Percentiles rank a stretch among this genome's conserved stretches.
These are phyloP conservation scores for Lagerstroemia speciosa DNA, from an alignment of 345 rosid genomes.

Conservation along the genomic window DNA sequence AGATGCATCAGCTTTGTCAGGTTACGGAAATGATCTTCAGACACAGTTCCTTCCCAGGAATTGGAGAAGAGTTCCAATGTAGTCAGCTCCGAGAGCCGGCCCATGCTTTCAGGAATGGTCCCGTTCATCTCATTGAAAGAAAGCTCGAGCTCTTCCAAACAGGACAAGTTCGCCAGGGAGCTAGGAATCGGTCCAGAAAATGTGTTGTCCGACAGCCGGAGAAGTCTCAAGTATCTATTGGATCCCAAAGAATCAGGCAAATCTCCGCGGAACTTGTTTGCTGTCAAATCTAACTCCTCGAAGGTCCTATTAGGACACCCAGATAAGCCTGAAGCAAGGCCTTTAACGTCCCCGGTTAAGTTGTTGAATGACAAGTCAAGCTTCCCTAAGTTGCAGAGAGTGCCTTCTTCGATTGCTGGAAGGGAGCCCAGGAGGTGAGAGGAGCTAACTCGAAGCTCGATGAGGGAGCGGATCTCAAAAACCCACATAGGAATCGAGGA, in stretches of 20 bases:
- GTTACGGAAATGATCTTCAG: slow-evolving; percentile 11
- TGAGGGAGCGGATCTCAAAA: slow-evolving; percentile 12
- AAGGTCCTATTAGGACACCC: background rate
- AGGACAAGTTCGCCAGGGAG: slow-evolving; percentile 15
- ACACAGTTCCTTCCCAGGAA: slow-evolving; percentile 17
- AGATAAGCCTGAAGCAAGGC: slow-evolving; percentile 6
- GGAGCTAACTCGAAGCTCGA: slow-evolving; percentile 11
- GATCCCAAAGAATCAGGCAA: slow-evolving; percentile 16
- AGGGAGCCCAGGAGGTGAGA: slow-evolving; percentile 13
- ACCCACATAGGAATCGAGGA: slow-evolving; percentile 17
- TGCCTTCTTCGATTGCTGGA: background rate
- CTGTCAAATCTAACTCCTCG: slow-evolving; percentile 1
- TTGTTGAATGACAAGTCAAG: slow-evolving; percentile 4
- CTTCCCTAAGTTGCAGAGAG: slow-evolving; percentile 1
- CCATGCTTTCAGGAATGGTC: slow-evolving; percentile 18
- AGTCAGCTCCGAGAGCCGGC: slow-evolving; percentile 13
- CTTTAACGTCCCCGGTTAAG: background rate
- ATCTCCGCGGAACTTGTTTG: background rate
- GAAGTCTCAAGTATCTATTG: slow-evolving; percentile 3
- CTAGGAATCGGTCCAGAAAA: slow-evolving; percentile 18
- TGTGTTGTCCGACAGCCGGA: slow-evolving; percentile 5
- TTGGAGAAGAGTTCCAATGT: slow-evolving; percentile 12
- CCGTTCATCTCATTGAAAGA: slow-evolving; percentile 18
- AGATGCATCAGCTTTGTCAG: slow-evolving; percentile 8
- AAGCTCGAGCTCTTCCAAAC: slow-evolving; percentile 10